Evolutionary conservation across 805 yeast species (phyloP).

Genomic region (Yamadazyma laniorum): DNA sequence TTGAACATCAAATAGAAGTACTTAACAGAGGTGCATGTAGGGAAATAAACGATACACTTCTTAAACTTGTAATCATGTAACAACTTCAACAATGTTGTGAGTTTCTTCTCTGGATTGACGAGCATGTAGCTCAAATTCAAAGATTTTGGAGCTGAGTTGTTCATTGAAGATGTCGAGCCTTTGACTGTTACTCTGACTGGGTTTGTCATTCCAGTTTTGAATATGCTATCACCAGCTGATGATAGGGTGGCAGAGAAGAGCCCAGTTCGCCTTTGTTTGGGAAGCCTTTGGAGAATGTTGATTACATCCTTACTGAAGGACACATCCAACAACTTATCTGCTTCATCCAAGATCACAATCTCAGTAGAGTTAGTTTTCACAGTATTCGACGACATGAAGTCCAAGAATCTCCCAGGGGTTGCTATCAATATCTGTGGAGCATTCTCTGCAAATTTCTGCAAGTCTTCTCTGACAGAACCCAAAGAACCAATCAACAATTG

Average conservation of each 20-base stretch:
- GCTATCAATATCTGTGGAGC: constrained; percentile 80
- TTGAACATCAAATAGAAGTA: constrained; percentile 64
- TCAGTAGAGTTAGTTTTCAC: constrained; percentile 67
- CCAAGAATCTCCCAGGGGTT: constrained; percentile 87
- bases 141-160: constrained; percentile 55
- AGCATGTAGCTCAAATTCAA: constrained; percentile 61
- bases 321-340: constrained; percentile 80
- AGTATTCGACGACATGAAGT: constrained; percentile 58
- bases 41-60: constrained; percentile 87
- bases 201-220: constrained; percentile 87
- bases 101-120: constrained; percentile 58
- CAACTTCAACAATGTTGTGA: constrained; percentile 56
- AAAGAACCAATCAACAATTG: constrained; percentile 68
- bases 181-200: constrained; percentile 87
- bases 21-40: constrained; percentile 84
- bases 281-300: constrained; percentile 64
- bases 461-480: constrained; percentile 66
- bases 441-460: constrained; percentile 50
- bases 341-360: constrained; percentile 83
- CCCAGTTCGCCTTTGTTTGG: constrained; percentile 92
- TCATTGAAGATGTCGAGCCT: constrained; percentile 31
- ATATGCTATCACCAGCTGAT: constrained; percentile 74
- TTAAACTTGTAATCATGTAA: constrained; percentile 56
- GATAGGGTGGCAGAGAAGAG: constrained; percentile 90
- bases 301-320: constrained; percentile 71